Evolutionary conservation across 2,329 filamentous ascomycete species (phyloP).

Genomic region (Calonectria hongkongensis): DNA sequence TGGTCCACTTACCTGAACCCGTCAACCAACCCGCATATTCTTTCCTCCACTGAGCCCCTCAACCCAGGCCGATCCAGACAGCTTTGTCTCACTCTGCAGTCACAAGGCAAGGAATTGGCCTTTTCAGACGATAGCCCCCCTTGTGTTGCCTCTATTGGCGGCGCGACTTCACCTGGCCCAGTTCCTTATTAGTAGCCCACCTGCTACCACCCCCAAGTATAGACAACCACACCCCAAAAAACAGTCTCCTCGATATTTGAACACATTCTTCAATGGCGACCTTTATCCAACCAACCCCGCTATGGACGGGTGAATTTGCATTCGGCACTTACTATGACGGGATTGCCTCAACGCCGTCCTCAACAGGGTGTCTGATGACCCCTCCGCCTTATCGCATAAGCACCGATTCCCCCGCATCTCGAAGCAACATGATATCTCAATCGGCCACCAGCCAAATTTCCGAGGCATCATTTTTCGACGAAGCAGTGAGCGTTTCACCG

Average conservation of each 20-base stretch:
- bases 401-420: constrained; percentile 48
- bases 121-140: constrained; percentile 1
- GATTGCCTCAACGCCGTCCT: constrained; percentile 28
- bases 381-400: constrained; percentile 48
- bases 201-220: not conserved
- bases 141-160: not conserved
- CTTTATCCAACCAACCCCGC: constrained; percentile 27
- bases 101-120: constrained; percentile 13
- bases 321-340: constrained; percentile 35
- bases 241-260: not conserved
- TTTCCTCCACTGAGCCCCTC: constrained; percentile 26
- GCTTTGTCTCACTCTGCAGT: constrained; percentile 24
- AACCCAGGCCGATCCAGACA: constrained; percentile 25
- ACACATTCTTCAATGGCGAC: constrained; percentile 31
- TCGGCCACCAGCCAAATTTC: constrained; percentile 44
- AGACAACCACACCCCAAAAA: not conserved
- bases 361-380: constrained; percentile 38
- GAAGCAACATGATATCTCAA: constrained; percentile 46
- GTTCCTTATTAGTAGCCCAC: constrained; percentile 10
- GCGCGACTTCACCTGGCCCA: not conserved
- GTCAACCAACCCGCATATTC: constrained; percentile 24
- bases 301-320: constrained; percentile 16
- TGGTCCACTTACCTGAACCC: constrained; percentile 26
- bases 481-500: constrained; percentile 50
- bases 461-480: constrained; percentile 53